These are phyloP conservation scores for Hemileccinum rubropunctum DNA, from an alignment of 768 basidiomycete species.

Conservation along the genomic window DNA sequence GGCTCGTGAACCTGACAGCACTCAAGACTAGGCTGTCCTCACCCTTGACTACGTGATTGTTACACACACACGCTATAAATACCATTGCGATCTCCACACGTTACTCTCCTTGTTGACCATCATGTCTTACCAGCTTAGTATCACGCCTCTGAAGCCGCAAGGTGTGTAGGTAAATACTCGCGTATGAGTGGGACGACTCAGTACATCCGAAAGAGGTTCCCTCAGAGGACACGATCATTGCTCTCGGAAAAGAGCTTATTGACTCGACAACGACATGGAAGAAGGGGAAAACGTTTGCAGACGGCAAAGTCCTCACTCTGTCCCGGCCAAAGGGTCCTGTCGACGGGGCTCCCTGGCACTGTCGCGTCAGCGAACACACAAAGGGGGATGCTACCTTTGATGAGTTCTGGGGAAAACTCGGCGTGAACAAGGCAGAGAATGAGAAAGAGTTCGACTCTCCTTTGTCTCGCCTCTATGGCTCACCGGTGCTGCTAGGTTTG, in stretches of 20 bases:
- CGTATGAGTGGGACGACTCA: neutral
- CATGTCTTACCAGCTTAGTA: constrained; percentile 39
- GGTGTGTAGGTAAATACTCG: constrained; percentile 27
- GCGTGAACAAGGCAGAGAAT: constrained; percentile 60
- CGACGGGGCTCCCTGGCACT: constrained; percentile 66
- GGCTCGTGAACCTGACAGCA: constrained; percentile 62
- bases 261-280: constrained; percentile 62
- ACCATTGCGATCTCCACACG: neutral
- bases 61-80: constrained; percentile 17
- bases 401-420: constrained; percentile 68
- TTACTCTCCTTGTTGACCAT: constrained; percentile 2
- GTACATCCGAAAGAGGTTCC: constrained; percentile 50
- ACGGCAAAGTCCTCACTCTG: constrained; percentile 53
- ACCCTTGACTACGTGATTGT: constrained; percentile 15
- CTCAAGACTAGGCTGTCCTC: constrained; percentile 16
- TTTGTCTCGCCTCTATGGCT: neutral
- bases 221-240: constrained; percentile 53
- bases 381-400: constrained; percentile 69
- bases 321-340: constrained; percentile 48
- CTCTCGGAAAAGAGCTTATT: constrained; percentile 53
- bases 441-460: constrained; percentile 57
- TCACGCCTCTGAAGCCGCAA: constrained; percentile 37
- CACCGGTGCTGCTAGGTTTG: constrained; percentile 46
- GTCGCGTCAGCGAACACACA: constrained; percentile 63
- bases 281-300: constrained; percentile 59